Base-by-base conservation (phyloP, 208 protist genomes). In the Vickermania ingenoplastis region DNA sequence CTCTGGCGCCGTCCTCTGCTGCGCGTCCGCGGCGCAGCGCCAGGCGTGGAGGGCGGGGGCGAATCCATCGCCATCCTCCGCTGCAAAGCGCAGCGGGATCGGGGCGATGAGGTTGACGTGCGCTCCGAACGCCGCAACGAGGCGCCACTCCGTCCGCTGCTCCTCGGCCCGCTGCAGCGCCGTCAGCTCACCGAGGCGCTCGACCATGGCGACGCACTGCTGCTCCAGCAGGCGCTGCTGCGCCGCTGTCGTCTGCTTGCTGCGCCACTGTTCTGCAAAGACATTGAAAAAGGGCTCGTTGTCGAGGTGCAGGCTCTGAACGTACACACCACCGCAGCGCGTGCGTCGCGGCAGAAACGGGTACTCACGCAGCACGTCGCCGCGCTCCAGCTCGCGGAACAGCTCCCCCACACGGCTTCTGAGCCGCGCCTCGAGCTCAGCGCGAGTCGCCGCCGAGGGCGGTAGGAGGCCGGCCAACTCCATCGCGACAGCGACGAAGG, bases 401-500 rank as follows among this genome's bases (percentile, higher is more conserved):
- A 87, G 59, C 48, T 87, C 83, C 52, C 73, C 73, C 49, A 79
- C 69, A 22, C 80, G 63, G 31, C 65, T 56, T 53, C 74, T 78
- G 75, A 91, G 75, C 49, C 58, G 65, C 0, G 63, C 61, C 61
- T 91, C 75, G 13, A 86, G 53, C 14, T 59, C 14, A 50, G 59
- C 71, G 2, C 71, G 69, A 22, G 79, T 63, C 0, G 31, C 51
- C 0, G 65, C 67, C 21, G 58, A 56, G 7, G 52, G 67, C 24
- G 55, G 60, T 11, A 11, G 5, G 21, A 71, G 73, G n/a, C n/a
- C n/a, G n/a, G n/a, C n/a, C 1, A 69, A 75, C 57, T 71, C 41
- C 11, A 72, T 75, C 17, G 83, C 83, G 27, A 87, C 61, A 25
- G 48, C 56, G 23, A 83, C 75, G 65, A 87, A 91, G 30, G 54